Evolutionary conservation across 768 basidiomycete species (phyloP).

Genomic region (Leucogyrophana mollusca): DNA sequence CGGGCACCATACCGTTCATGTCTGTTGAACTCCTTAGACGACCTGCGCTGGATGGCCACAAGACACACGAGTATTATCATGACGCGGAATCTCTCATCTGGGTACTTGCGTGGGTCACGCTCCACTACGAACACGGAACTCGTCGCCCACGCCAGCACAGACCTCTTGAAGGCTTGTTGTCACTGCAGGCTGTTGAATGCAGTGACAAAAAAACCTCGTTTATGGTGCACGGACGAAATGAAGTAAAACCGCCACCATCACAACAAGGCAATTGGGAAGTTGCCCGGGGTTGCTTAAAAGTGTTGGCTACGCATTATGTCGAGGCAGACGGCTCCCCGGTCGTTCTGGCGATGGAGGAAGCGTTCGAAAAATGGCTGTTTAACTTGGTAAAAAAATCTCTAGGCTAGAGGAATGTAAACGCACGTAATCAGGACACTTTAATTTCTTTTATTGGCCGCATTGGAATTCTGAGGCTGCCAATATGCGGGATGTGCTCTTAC

Average conservation of each 20-base stretch:
- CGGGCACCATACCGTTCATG: slow-evolving; percentile 11
- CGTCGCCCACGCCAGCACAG: not conserved
- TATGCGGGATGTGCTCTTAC: too few relatives aligned
- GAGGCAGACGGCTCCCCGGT: too few relatives aligned
- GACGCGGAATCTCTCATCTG: slow-evolving; percentile 4
- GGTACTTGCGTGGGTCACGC: slow-evolving; percentile 1
- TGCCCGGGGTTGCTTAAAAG: not conserved
- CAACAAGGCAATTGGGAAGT: not conserved
- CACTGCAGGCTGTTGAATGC: not conserved
- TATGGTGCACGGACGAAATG: not conserved
- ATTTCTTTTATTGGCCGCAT: too few relatives aligned
- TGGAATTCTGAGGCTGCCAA: too few relatives aligned
- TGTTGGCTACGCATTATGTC: too few relatives aligned
- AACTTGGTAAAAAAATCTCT: too few relatives aligned
- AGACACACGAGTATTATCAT: not conserved
- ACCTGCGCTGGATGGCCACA: not conserved
- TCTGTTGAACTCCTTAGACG: slow-evolving; percentile 1
- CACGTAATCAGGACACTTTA: too few relatives aligned
- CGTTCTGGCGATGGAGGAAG: too few relatives aligned
- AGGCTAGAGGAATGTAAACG: too few relatives aligned
- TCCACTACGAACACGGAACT: not conserved
- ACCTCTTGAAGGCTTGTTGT: not conserved
- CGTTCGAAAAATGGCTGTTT: too few relatives aligned
- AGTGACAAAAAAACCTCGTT: not conserved
- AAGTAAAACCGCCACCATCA: not conserved